Conservation (phyloP, 2,329 filamentous ascomycete species). For the Trichoderma lentiforme region DNA sequence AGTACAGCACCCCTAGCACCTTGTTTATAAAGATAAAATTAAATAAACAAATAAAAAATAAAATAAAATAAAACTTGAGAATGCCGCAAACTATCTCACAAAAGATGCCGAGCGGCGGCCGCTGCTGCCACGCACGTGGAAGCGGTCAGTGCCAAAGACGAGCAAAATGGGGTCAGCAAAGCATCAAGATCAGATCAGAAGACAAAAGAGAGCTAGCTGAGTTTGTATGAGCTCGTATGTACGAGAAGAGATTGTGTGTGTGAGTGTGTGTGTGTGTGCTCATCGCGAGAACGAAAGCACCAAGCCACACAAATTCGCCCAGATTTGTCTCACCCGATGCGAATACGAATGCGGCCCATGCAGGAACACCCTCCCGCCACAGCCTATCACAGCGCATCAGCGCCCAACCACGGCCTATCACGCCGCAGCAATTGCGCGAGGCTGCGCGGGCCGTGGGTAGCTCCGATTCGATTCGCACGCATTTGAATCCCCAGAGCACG, state of each 20-base stretch:
- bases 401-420: background rate
- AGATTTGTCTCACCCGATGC: background rate
- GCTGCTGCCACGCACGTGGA: background rate
- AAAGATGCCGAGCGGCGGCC: constrained; percentile 1
- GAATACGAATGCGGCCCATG: constrained; percentile 18
- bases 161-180: background rate
- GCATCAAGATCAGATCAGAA: background rate
- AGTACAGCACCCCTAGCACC: background rate
- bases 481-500: constrained; percentile 10
- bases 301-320: background rate
- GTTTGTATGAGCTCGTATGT: background rate
- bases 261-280: background rate
- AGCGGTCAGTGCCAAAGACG: constrained; percentile 2
- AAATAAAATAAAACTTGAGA: background rate
- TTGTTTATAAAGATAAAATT: background rate
- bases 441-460: constrained; percentile 6
- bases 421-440: background rate
- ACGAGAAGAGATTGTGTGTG: background rate
- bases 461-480: background rate
- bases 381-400: background rate
- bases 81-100: background rate
- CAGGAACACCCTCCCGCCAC: background rate
- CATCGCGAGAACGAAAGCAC: background rate
- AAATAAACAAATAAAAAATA: background rate
- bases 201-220: background rate